These are phyloP conservation scores for Magnaporthiopsis rhizophila DNA, from an alignment of 2,329 filamentous ascomycete species.

Conservation along the genomic window DNA sequence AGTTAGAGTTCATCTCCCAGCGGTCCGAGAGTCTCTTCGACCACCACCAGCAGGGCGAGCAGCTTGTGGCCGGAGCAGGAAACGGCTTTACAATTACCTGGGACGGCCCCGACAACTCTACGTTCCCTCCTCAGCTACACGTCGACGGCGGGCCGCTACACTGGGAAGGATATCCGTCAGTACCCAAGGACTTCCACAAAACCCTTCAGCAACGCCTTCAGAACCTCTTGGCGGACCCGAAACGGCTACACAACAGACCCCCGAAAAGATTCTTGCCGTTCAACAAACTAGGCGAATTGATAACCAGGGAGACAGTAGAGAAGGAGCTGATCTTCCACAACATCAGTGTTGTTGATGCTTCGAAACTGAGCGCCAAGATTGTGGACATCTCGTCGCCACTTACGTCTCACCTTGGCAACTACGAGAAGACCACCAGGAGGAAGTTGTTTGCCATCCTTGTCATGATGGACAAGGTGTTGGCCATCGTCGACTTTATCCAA, in stretches of 20 bases:
- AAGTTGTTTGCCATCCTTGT: slow-evolving; percentile 1
- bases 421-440: neutral
- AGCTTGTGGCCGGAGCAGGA: no score
- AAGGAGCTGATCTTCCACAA: neutral
- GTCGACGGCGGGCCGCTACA: neutral
- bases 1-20: neutral
- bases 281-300: neutral
- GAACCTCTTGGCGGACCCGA: neutral
- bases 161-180: neutral
- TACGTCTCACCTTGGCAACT: neutral
- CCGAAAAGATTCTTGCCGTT: neutral
- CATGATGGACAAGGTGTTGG: neutral
- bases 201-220: neutral
- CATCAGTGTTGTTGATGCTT: neutral
- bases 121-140: neutral
- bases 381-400: neutral
- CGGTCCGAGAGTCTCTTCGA: neutral
- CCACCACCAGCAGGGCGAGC: neutral
- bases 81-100: neutral
- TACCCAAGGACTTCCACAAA: neutral
- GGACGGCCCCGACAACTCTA: neutral
- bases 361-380: neutral
- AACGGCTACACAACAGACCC: neutral
- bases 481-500: neutral
- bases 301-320: slow-evolving; percentile 1